Percentiles rank a stretch among this genome's conserved stretches.
Conservation (phyloP, 495 filamentous ascomycete genomes). For the Trichoderma gamsii region DNA sequence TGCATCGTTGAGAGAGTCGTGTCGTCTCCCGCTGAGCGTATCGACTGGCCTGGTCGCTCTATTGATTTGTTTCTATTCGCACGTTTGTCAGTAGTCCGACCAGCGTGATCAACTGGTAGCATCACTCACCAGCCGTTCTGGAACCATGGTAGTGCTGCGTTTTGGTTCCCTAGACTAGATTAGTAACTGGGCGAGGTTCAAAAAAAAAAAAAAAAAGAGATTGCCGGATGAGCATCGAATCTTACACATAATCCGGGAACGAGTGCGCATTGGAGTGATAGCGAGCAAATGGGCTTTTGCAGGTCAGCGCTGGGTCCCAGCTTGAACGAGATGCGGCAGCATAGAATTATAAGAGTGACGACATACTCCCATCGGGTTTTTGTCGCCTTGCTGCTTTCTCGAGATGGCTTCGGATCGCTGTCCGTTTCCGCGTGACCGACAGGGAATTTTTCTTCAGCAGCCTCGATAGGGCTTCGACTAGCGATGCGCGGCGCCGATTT, state of each 20-base stretch:
- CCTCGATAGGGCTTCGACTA: not conserved
- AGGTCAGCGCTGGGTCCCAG: not conserved
- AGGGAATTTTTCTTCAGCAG: not conserved
- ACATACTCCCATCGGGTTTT: not conserved
- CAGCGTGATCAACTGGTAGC: not conserved
- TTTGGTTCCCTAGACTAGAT: not conserved
- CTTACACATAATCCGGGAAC: constrained; percentile 16
- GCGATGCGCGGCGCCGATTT: constrained; percentile 1
- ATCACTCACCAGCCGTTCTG: constrained; percentile 6
- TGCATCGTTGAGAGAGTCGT: not conserved
- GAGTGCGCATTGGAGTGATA: constrained; percentile 15
- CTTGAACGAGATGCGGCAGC: not conserved
- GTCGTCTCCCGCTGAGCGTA: not conserved
- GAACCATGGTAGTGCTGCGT: constrained; percentile 6
- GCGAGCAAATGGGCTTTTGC: constrained; percentile 5
- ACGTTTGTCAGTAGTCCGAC: not conserved
- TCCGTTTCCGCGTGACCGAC: not conserved
- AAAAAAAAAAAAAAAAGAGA: not conserved
- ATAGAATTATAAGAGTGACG: not conserved
- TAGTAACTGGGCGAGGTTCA: not conserved
- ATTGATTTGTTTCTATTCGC: not conserved
- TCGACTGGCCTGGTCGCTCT: not conserved
- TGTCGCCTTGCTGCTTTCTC: not conserved
- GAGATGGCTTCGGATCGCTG: not conserved
- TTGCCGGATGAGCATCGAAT: not conserved